Evolutionary conservation across 805 yeast genomes (phyloP), one percentile per base, ranked within the genome.

Genomic region (Wickerhamomyces ciferrii): DNA sequence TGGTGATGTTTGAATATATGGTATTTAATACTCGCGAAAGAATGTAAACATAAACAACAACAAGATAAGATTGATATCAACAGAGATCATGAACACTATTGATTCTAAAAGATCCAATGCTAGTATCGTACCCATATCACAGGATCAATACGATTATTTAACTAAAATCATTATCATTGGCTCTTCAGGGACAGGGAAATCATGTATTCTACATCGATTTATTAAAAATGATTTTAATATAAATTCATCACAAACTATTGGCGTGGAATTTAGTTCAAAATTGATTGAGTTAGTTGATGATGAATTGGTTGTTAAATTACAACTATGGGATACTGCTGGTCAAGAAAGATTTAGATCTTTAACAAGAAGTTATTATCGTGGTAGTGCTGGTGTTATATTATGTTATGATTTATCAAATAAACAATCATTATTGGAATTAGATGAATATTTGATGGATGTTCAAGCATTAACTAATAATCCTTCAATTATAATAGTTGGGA

Each of bases 101-200:
- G 39, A 37, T 17, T 37, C 24, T 14, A 21, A 37, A 13, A 25
- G 18, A 17, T 37, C 39, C 3, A 2, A 14, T 3, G 10, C 11
- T 2, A 37, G 39, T 17, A 37, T 37, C 4, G 39, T 37, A 11
- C 39, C 39, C 9, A 11, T 8, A 14, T 14, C 14, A n/a, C 20
- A 37, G 27, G 54, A 53, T 39, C 4, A 39, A 10, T 68, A 68
- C 45, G 70, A 68, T 48, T 68, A 62, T 42, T 56, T 68, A 9
- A 62, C 68, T 35, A 72, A 72, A 39, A 66, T 69, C 18, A 73
- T 73, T 34, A 55, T 71, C 29, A 67, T 71, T 11, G 76, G 76
- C 0, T 66, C 72, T 1, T 66, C 74, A 2, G 71, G 74, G 0
- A 66, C 69, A 36, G 76, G 76, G 3, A 71, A 71, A 51, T 65